Evolutionary conservation across 805 yeast genomes (phyloP).

Genomic region (Maudiozyma serrabonitensis): DNA sequence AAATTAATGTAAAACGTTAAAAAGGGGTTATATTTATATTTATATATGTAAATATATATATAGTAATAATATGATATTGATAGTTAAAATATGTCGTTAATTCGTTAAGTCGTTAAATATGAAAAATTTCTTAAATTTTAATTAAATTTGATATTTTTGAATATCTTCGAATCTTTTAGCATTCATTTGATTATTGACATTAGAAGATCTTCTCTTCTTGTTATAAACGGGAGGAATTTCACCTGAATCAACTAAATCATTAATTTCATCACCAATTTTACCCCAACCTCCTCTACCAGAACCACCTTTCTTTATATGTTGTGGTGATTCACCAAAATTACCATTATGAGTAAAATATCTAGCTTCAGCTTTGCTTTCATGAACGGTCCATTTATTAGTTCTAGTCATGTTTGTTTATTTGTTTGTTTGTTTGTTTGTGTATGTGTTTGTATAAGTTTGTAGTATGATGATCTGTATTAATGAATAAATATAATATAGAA

Average conservation of each 20-base stretch:
- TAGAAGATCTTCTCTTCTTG: slow-evolving; percentile 44
- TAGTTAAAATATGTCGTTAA: background rate
- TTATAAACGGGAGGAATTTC: slow-evolving; percentile 41
- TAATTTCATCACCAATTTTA: slow-evolving; percentile 62
- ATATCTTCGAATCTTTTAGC: slow-evolving; percentile 31
- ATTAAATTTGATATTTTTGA: slow-evolving; percentile 4
- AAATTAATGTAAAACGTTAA: background rate
- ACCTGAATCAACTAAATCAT: slow-evolving; percentile 50
- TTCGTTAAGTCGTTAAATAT: background rate
- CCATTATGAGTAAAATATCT: slow-evolving; percentile 78
- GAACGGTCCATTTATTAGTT: slow-evolving; percentile 66
- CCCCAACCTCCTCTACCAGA: slow-evolving; percentile 90
- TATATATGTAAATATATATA: background rate
- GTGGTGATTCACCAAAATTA: slow-evolving; percentile 59
- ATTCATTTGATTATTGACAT: slow-evolving; percentile 30
- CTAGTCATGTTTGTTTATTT: slow-evolving; percentile 45
- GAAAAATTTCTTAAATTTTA: background rate
- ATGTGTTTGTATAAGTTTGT: background rate
- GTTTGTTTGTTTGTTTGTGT: slow-evolving; percentile 1
- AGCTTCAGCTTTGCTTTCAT: slow-evolving; percentile 49
- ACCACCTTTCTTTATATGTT: slow-evolving; percentile 71
- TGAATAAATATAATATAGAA: background rate
- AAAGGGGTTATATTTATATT: background rate
- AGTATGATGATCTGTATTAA: background rate
- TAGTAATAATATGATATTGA: background rate